Conservation (phyloP, 1,284 basidiomycete species). For the Ustilago trichophora region DNA sequence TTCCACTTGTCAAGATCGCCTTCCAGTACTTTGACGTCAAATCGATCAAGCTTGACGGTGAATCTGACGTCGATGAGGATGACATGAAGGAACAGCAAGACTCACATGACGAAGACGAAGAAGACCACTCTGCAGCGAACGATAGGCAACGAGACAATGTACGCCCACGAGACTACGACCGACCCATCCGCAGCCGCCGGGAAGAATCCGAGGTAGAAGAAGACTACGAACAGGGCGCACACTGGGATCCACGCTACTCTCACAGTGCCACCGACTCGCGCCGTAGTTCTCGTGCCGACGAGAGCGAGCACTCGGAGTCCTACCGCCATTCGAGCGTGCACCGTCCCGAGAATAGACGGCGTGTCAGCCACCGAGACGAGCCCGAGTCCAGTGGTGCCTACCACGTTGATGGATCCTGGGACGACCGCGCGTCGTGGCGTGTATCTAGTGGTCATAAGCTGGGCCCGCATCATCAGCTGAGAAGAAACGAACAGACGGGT, state of each 20-base stretch:
- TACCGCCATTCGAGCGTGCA: slow-evolving; percentile 37
- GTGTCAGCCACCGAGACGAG: slow-evolving; percentile 7
- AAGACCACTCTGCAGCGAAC: not conserved
- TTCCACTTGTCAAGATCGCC: slow-evolving; percentile 53
- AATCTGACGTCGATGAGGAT: slow-evolving; percentile 17
- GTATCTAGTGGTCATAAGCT: slow-evolving; percentile 52
- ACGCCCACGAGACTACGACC: slow-evolving; percentile 13
- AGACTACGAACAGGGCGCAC: slow-evolving; percentile 37
- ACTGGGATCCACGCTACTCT: slow-evolving; percentile 15
- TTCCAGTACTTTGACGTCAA: slow-evolving; percentile 43
- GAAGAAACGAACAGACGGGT: slow-evolving; percentile 35
- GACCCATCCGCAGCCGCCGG: slow-evolving; percentile 14
- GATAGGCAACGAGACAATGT: not conserved
- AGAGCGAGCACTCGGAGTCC: slow-evolving; percentile 21
- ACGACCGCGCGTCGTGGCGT: slow-evolving; percentile 45
- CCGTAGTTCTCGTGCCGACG: slow-evolving; percentile 20
- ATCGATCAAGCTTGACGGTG: slow-evolving; percentile 46
- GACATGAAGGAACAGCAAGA: slow-evolving; percentile 8
- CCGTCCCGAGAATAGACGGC: slow-evolving; percentile 19
- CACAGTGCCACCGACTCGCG: slow-evolving; percentile 14
- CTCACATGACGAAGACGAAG: slow-evolving; percentile 7
- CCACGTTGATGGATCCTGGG: slow-evolving; percentile 41
- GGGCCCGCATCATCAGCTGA: slow-evolving; percentile 43
- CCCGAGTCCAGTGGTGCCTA: slow-evolving; percentile 21
- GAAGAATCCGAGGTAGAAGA: slow-evolving; percentile 25